phyloP scores from a whole-genome alignment of 148 eudicot genomes.

The Fagopyrum tataricum region DNA sequence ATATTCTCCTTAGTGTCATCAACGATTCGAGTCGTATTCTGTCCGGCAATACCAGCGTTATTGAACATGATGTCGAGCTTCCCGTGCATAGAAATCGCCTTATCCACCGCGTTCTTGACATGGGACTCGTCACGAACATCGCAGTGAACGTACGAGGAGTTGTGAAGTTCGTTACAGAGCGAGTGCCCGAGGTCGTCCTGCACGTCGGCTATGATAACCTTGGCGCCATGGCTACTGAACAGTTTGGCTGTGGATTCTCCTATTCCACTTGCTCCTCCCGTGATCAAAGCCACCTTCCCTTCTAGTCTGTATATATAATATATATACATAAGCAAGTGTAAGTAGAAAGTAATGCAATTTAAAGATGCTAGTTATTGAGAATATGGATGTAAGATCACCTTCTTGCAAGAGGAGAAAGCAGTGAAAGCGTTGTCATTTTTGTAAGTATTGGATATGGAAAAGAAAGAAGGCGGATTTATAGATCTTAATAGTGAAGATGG shows the following conservation, averaged over 20 bases:
- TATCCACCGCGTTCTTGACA: conserved; percentile 34
- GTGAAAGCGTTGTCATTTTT: no score
- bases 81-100: conserved; percentile 33
- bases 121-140: conserved; percentile 44
- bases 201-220: conserved; percentile 49
- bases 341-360: no score
- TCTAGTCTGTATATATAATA: conserved; percentile 28
- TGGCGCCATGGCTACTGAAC: conserved; percentile 51
- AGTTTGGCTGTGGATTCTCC: conserved; percentile 40
- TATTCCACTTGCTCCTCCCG: conserved; percentile 61
- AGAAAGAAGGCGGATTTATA: no score
- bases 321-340: no score
- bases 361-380: no score
- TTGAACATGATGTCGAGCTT: conserved; percentile 51
- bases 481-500: no score
- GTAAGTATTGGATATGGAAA: no score
- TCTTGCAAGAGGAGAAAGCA: no score
- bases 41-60: conserved; percentile 43
- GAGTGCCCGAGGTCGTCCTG: conserved; percentile 37
- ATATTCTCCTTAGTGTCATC: conserved; percentile 36
- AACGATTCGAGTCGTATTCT: conserved; percentile 28
- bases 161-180: conserved; percentile 24
- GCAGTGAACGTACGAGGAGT: conserved; percentile 43
- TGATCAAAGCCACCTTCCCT: conserved; percentile 63
- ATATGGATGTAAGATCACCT: no score